Conservation (phyloP, 2,329 filamentous ascomycete species). For the Fusarium buharicum region DNA sequence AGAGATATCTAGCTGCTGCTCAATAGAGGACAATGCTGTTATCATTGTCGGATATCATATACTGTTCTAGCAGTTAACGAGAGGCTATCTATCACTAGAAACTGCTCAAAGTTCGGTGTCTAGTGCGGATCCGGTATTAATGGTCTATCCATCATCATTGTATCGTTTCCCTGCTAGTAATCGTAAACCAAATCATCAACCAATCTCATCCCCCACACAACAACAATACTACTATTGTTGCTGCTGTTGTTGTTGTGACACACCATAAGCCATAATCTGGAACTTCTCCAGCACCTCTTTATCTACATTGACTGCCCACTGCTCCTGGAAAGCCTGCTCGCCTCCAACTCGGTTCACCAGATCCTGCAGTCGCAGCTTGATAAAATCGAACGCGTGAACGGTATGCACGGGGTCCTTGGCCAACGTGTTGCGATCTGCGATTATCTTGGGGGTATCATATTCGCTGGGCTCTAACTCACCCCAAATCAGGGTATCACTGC, state of each 20-base stretch:
- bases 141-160: conserved; percentile 28
- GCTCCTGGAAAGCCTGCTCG: conserved; percentile 71
- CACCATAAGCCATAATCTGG: conserved; percentile 46
- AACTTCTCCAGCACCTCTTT: conserved; percentile 76
- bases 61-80: neutral
- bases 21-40: too few relatives aligned
- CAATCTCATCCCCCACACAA: neutral
- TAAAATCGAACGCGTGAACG: conserved; percentile 71
- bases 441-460: conserved; percentile 67
- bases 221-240: neutral
- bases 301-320: conserved; percentile 80
- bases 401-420: conserved; percentile 74
- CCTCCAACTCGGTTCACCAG: conserved; percentile 71
- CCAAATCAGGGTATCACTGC: conserved; percentile 64
- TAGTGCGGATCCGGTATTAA: conserved; percentile 19
- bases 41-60: neutral
- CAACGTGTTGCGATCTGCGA: conserved; percentile 63
- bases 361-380: conserved; percentile 69
- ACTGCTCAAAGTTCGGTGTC: neutral
- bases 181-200: conserved; percentile 1
- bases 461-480: conserved; percentile 55
- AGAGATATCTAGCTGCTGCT: neutral
- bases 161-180: conserved; percentile 19
- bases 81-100: neutral
- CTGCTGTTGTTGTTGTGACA: conserved; percentile 29